These are phyloP conservation scores for Angophora floribunda DNA, from an alignment of 345 rosid genomes.

Conservation along the genomic window DNA sequence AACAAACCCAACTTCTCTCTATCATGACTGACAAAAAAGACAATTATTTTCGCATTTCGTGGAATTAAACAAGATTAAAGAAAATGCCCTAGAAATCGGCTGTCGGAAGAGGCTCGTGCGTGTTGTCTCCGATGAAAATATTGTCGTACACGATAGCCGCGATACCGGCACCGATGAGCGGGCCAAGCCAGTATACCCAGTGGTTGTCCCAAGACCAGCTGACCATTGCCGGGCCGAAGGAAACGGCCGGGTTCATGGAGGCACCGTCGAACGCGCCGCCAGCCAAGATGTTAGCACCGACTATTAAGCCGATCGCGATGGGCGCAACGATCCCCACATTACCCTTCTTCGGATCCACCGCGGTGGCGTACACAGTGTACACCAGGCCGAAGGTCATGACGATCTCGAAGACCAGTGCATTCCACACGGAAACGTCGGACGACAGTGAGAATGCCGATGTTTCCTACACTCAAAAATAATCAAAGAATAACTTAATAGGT, in stretches of 20 bases:
- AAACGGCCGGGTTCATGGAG: conserved; percentile 76
- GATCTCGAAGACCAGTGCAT: conserved; percentile 55
- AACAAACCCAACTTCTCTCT: neutral
- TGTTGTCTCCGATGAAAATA: conserved; percentile 26
- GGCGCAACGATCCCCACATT: conserved; percentile 18
- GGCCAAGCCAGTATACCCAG: conserved; percentile 73
- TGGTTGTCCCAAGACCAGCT: conserved; percentile 66
- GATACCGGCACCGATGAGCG: conserved; percentile 45
- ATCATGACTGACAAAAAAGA: neutral
- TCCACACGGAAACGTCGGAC: conserved; percentile 25
- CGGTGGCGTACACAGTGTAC: conserved; percentile 60
- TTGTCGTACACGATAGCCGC: conserved; percentile 46
- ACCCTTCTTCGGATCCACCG: conserved; percentile 57
- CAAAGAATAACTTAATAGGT: neutral
- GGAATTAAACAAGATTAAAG: neutral
- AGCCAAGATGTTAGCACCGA: conserved; percentile 27
- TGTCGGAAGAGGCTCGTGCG: conserved; percentile 43
- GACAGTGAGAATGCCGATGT: conserved; percentile 22
- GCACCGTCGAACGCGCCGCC: conserved; percentile 37
- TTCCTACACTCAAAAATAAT: conserved; percentile 2
- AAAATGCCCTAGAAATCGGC: conserved; percentile 13
- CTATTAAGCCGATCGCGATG: conserved; percentile 29
- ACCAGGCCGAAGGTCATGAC: conserved; percentile 69
- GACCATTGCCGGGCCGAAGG: conserved; percentile 67
- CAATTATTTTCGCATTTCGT: neutral